Percentiles rank a stretch among this genome's conserved stretches.
These are phyloP conservation scores for Aspergillus carlsbadensis DNA, from an alignment of 495 filamentous ascomycete species.

Conservation along the genomic window DNA sequence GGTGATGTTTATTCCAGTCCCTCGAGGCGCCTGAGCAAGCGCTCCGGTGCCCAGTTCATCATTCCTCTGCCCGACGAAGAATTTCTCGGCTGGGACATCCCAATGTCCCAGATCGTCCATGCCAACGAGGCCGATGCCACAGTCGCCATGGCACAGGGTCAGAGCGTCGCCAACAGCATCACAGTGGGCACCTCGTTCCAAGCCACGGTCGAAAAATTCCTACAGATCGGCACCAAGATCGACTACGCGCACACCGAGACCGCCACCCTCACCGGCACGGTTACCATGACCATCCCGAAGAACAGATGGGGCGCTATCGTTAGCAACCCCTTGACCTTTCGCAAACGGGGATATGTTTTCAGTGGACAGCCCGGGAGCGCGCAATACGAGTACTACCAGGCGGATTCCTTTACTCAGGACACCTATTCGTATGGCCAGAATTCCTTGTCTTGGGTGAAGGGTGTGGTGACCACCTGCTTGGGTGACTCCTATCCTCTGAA, in stretches of 20 bases:
- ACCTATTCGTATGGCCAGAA: not conserved
- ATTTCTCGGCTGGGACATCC: conserved; percentile 21
- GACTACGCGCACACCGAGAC: conserved; percentile 8
- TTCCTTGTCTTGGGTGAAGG: conserved; percentile 16
- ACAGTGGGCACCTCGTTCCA: conserved; percentile 2
- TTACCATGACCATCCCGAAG: conserved; percentile 19
- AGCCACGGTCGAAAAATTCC: conserved; percentile 9
- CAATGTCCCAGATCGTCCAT: conserved; percentile 17
- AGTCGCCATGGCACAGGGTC: conserved; percentile 9
- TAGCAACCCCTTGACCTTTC: conserved; percentile 18
- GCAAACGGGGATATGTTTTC: conserved; percentile 15
- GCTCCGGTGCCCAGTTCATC: conserved; percentile 9
- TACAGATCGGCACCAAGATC: conserved; percentile 1
- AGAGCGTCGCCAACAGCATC: conserved; percentile 16
- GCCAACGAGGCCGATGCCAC: conserved; percentile 19
- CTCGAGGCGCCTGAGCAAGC: conserved; percentile 6
- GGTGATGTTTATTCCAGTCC: not conserved
- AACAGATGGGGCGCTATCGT: conserved; percentile 20
- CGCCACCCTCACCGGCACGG: conserved; percentile 17
- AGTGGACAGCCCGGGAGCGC: conserved; percentile 12
- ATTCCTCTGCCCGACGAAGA: conserved; percentile 15
- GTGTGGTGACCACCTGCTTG: conserved; percentile 18
- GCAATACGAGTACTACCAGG: conserved; percentile 15
- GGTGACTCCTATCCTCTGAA: conserved; percentile 14
- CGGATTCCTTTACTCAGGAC: conserved; percentile 15